Evolutionary conservation across 1,139 yeast species (phyloP), one percentile per base, ranked within the genome.

Genomic region (Protomyces gravidus): DNA sequence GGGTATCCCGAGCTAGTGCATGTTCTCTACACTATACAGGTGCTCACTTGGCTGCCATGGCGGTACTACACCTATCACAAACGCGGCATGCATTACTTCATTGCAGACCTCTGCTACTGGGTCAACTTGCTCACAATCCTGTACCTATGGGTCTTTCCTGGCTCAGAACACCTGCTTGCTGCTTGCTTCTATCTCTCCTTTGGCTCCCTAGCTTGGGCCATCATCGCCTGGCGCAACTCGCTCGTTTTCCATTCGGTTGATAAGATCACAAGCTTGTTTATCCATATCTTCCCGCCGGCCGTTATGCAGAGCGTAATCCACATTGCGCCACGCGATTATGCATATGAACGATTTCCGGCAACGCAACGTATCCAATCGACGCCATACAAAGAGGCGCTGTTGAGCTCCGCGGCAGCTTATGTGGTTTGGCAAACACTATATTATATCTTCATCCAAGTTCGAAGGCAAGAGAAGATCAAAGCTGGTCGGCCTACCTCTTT

Each of bases 201-300:
- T 19, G 58, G 97, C 1, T 88, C 97, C 0, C 74, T 92, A 59
- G 81, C 96, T 7, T 90, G 89, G 80, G 97, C 97, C 0, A 96
- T 92, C 19, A 84, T 90, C 42, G 88, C 97, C 0, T 92, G 98
- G 98, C 79, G 96, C 67, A 92, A 92, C 70, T 89, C 96, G 6
- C 77, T 92, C 61, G 97, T 92, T 6, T 77, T 92, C 53, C 98
- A 92, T 69, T 85, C 94, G 17, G 80, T 92, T 64, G 97, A 90
- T 65, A 50, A 47, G 51, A 45, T 42, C 9, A 50, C 51, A 1
- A 83, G 92, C 15, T 84, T 96, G 3, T 87, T 89, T 67, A 90
- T 92, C 64, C 98, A 92, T 69, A 79, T 92, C 15, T 80, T 88
- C 75, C 98, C 98, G 1, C 96, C 97, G 0, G 81, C 85, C 30